A percentile compares a stretch with the other conserved stretches of the same genome.
phyloP scores from a whole-genome alignment of 2,329 filamentous ascomycete species.

The Simplicillium sp. region DNA sequence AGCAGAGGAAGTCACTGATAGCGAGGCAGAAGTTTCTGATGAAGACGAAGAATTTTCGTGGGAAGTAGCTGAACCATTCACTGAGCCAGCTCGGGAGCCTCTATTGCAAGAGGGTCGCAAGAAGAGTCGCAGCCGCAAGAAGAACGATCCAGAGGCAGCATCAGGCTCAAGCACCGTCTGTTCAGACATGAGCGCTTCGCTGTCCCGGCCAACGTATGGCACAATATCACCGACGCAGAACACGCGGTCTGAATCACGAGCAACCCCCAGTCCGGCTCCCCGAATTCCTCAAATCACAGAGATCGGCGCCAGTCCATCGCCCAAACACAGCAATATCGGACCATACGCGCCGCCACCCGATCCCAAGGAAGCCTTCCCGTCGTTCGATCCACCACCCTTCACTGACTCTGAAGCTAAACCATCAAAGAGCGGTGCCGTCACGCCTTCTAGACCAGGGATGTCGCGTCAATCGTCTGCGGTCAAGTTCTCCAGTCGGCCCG shows the following conservation, averaged over 20 bases:
- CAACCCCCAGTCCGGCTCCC: neutral
- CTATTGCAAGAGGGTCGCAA: constrained; percentile 5
- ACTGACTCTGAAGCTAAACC: neutral
- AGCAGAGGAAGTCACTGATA: constrained; percentile 19
- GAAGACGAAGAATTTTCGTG: constrained; percentile 16
- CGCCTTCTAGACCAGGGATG: constrained; percentile 32
- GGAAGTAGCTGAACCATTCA: neutral
- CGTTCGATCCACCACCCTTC: constrained; percentile 10
- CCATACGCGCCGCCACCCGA: neutral
- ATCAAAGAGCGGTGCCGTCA: neutral
- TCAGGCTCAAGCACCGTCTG: neutral
- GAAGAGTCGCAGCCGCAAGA: neutral
- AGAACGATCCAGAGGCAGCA: neutral
- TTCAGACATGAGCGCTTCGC: neutral
- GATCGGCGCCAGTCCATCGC: constrained; percentile 4
- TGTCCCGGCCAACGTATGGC: constrained; percentile 1
- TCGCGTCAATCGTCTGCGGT: constrained; percentile 43
- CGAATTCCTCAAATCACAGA: neutral
- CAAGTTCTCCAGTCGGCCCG: constrained; percentile 63
- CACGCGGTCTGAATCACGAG: neutral
- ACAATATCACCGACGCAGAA: constrained; percentile 3
- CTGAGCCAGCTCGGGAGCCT: constrained; percentile 13
- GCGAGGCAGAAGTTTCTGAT: constrained; percentile 19
- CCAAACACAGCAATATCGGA: neutral
- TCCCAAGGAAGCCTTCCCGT: constrained; percentile 13